Conservation (phyloP, 441 rosid species). For the Populus tomentosa region DNA sequence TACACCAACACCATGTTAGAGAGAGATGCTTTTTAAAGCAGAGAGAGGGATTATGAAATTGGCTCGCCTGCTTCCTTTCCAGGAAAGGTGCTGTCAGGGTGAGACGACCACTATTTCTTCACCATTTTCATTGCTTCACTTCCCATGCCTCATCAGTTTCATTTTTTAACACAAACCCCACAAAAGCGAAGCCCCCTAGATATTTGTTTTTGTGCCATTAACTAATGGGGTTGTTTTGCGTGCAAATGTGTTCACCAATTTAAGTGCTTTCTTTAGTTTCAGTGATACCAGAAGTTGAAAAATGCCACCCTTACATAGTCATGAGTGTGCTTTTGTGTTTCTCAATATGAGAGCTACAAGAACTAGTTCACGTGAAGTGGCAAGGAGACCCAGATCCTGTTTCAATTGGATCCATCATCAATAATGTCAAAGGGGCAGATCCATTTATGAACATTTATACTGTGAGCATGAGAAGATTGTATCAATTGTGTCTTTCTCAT, state of each 20-base stretch:
- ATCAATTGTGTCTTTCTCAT: constrained; percentile 12
- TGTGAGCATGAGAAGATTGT: constrained; percentile 62
- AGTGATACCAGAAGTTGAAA: constrained; percentile 7
- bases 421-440: constrained; percentile 72
- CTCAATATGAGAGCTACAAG: constrained; percentile 7
- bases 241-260: constrained; percentile 10
- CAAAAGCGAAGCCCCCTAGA: constrained; percentile 16
- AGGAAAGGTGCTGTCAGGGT: constrained; percentile 42
- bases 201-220: constrained; percentile 19
- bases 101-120: constrained; percentile 17
- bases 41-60: constrained; percentile 25
- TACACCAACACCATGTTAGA: neutral
- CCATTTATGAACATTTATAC: constrained; percentile 21
- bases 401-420: constrained; percentile 30
- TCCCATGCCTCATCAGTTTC: constrained; percentile 15
- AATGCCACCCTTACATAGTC: constrained; percentile 32
- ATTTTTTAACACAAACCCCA: constrained; percentile 34
- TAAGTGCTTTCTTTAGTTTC: constrained; percentile 18
- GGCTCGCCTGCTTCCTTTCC: constrained; percentile 56
- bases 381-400: constrained; percentile 22
- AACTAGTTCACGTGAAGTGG: neutral
- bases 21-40: constrained; percentile 5
- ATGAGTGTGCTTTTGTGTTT: constrained; percentile 26
- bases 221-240: constrained; percentile 5
- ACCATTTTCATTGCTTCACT: constrained; percentile 17